These are phyloP conservation scores for Syncephalastrum sp. DNA, from an alignment of 371 early-diverging fungal species.

Conservation along the genomic window DNA sequence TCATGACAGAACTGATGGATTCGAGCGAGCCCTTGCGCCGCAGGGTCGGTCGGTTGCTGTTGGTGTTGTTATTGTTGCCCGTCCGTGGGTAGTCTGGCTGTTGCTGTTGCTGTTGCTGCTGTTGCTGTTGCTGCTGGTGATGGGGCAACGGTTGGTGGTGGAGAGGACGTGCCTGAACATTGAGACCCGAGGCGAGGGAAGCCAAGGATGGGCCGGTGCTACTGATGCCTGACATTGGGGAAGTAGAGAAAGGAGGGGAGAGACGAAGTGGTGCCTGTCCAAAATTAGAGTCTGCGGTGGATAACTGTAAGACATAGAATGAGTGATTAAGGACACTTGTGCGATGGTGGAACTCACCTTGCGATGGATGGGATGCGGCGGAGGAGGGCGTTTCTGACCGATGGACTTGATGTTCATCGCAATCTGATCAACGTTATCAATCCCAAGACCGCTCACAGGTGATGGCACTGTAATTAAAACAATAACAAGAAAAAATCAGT, in stretches of 20 bases:
- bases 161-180: conserved; percentile 29
- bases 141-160: not conserved
- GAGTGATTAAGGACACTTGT: not conserved
- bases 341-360: conserved; percentile 19
- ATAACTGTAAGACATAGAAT: conserved; percentile 9
- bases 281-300: conserved; percentile 18
- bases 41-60: conserved; percentile 30
- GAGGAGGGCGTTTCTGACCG: conserved; percentile 29
- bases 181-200: conserved; percentile 38
- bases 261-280: conserved; percentile 16
- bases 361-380: conserved; percentile 19
- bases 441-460: conserved; percentile 29
- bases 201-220: conserved; percentile 32
- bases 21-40: conserved; percentile 45
- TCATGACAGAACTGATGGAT: conserved; percentile 42
- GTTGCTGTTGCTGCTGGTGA: conserved; percentile 7
- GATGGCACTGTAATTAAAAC: conserved; percentile 10
- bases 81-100: conserved; percentile 3
- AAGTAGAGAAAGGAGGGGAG: conserved; percentile 33
- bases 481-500: not conserved
- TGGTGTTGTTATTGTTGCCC: conserved; percentile 6
- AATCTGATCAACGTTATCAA: conserved; percentile 38
- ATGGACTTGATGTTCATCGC: conserved; percentile 34
- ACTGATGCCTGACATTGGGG: conserved; percentile 34
- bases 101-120: not conserved